Percentiles rank a stretch among this genome's conserved stretches.
These are phyloP conservation scores for Sugiyamaella paludigena DNA, from an alignment of 1,139 yeast species.

Conservation along the genomic window DNA sequence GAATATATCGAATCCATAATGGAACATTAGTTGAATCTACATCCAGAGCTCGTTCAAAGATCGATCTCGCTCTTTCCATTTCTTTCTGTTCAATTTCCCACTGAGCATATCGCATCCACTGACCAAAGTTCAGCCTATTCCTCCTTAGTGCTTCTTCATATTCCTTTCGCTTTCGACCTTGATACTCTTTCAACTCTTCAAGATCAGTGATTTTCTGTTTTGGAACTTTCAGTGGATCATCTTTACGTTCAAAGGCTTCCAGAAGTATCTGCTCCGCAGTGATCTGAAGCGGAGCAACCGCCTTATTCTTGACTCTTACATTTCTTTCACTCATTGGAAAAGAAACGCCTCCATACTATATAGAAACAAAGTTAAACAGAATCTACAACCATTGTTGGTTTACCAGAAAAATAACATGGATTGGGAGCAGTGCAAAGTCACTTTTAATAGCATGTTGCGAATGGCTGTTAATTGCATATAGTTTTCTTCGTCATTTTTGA, in stretches of 20 bases:
- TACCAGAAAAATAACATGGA: no score
- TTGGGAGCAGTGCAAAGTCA: no score
- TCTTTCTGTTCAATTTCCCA: slow-evolving; percentile 86
- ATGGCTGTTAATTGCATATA: no score
- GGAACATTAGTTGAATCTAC: slow-evolving; percentile 75
- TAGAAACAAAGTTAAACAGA: no score
- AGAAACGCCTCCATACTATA: no score
- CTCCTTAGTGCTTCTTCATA: slow-evolving; percentile 83
- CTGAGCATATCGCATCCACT: slow-evolving; percentile 90
- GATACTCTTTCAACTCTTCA: slow-evolving; percentile 75
- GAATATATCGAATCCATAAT: slow-evolving; percentile 82
- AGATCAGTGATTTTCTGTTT: slow-evolving; percentile 60
- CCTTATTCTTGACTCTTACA: slow-evolving; percentile 41
- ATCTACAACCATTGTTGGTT: no score
- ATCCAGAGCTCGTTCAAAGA: slow-evolving; percentile 83
- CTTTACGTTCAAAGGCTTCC: slow-evolving; percentile 54
- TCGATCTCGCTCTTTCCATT: slow-evolving; percentile 70
- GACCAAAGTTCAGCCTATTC: slow-evolving; percentile 75
- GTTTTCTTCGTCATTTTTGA: no score
- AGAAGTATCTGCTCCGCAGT: slow-evolving; percentile 56
- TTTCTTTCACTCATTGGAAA: slow-evolving; percentile 7
- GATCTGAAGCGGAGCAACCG: slow-evolving; percentile 50
- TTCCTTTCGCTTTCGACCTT: slow-evolving; percentile 72
- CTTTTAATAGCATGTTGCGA: no score
- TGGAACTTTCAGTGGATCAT: slow-evolving; percentile 44